Evolutionary conservation across 768 basidiomycete species (phyloP), one percentile per base, ranked within the genome.

Genomic region (Leccinum boreale): DNA sequence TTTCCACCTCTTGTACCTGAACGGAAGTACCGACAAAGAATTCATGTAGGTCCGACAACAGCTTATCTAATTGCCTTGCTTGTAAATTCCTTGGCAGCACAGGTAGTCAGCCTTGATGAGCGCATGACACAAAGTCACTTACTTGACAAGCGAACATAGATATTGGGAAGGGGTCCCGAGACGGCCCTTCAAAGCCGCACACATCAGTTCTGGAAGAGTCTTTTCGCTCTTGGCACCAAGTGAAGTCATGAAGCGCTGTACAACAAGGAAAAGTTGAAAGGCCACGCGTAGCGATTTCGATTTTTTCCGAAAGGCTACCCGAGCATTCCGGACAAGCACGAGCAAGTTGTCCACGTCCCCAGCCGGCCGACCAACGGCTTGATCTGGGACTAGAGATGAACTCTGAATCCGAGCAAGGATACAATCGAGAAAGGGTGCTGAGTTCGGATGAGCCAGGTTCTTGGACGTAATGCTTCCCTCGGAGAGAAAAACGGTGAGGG

Each of bases 91-190:
- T 80, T 46, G 19, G 53, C 29, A 47, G 45, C 47, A 49, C 24
- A 50, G 11, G 35, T 33, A 3, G 53, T 67, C 71, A 77, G 58
- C 31, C 36, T 21, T 28, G 3, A 51, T 23, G 19, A 51, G 8
- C 48, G 48, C 14, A 31, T 17, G 36, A 50, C 48, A 33, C 10
- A 11, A n/a, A 36, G 53, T 39, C 35, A 53, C 79, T 50, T 59
- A 87, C 85, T 73, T 81, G 49, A 81, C 68, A 50, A 80, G 75
- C n/a, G 70, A 69, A 8, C 75, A 78, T 9, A 86, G 67, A 58
- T 76, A 70, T 54, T 76, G 81, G 24, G 78, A 67, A 47, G 81
- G 77, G 39, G 70, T 77, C 2, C 65, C 70, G 12, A 81, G 61
- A 5, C 75, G 74, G 4, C 81, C 83, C 19, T 74, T 74, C 45